Conservation (phyloP, 2,329 filamentous ascomycete genomes). For the Venturia carpophila region DNA sequence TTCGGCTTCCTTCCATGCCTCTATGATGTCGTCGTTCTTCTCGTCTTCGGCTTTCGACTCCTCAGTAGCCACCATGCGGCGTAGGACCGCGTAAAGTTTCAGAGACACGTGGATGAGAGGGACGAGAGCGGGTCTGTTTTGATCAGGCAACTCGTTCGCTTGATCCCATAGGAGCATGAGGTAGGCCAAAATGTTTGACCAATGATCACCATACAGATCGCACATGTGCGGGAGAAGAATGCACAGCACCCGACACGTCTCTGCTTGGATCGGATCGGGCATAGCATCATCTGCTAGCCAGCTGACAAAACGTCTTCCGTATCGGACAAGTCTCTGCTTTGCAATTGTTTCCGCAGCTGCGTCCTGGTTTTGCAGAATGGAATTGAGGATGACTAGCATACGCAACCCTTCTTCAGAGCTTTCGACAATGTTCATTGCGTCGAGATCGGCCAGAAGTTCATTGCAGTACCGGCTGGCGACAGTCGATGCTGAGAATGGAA, state of each 20-base stretch:
- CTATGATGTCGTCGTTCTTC: slow-evolving; percentile 75
- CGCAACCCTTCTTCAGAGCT: slow-evolving; percentile 38
- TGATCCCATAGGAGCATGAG: slow-evolving; percentile 32
- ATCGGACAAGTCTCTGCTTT: slow-evolving; percentile 67
- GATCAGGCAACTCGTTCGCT: slow-evolving; percentile 17
- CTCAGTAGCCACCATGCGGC: slow-evolving; percentile 6
- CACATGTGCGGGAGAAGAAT: slow-evolving; percentile 64
- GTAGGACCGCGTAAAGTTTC: slow-evolving; percentile 51
- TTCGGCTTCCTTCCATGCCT: slow-evolving; percentile 59
- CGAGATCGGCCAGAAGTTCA: slow-evolving; percentile 53
- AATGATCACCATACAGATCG: slow-evolving; percentile 82
- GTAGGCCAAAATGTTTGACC: slow-evolving; percentile 48
- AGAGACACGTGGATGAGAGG: slow-evolving; percentile 65
- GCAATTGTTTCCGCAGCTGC: slow-evolving; percentile 42
- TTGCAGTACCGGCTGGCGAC: slow-evolving; percentile 48
- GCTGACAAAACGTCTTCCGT: slow-evolving; percentile 67
- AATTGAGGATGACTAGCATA: slow-evolving; percentile 48
- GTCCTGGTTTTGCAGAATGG: slow-evolving; percentile 43
- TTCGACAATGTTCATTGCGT: slow-evolving; percentile 42
- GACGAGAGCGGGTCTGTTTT: not conserved
- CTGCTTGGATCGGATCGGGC: slow-evolving; percentile 48
- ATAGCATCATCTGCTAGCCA: slow-evolving; percentile 51
- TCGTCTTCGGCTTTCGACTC: slow-evolving; percentile 12
- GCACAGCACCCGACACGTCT: slow-evolving; percentile 44
- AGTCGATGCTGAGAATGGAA: slow-evolving; percentile 41